Conservation (phyloP, 345 rosid genomes). For the Physaria fendleri region DNA sequence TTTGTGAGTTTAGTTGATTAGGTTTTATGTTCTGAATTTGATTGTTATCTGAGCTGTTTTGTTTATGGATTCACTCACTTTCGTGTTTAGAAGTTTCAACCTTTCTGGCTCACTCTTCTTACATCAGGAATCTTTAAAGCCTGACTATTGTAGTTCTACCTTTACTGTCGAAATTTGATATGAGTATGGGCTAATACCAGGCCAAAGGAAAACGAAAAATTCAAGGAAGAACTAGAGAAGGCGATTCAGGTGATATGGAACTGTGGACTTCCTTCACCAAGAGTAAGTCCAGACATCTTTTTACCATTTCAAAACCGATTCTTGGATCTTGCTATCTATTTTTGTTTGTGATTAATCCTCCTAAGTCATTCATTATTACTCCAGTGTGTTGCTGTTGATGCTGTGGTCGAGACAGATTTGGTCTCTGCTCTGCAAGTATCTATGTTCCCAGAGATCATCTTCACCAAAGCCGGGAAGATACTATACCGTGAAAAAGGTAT, state of each 20-base stretch:
- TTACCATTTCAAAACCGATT: not conserved
- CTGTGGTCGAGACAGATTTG: conserved; percentile 59
- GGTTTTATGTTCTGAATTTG: not conserved
- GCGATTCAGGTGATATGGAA: conserved; percentile 92
- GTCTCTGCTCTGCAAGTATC: conserved; percentile 67
- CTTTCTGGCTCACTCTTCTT: not conserved
- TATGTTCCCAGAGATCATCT: conserved; percentile 63
- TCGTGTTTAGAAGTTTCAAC: not conserved
- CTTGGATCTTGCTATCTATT: not conserved
- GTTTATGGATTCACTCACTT: conserved; percentile 1
- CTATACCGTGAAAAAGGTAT: conserved; percentile 79
- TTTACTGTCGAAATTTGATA: conserved; percentile 4
- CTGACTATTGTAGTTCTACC: not conserved
- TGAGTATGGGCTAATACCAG: conserved; percentile 27
- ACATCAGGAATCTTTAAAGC: not conserved
- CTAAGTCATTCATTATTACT: not conserved
- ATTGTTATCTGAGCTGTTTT: not conserved
- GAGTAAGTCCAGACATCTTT: conserved; percentile 42
- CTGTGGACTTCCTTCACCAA: conserved; percentile 84
- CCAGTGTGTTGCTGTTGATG: conserved; percentile 88
- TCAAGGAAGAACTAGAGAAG: conserved; percentile 58
- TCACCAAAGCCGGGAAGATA: conserved; percentile 84
- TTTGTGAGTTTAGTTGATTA: not conserved
- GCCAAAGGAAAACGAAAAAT: conserved; percentile 65
- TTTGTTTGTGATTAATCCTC: conserved; percentile 2